Base-by-base conservation (phyloP, 257 asterid genomes). In the Nemophila menziesii region DNA sequence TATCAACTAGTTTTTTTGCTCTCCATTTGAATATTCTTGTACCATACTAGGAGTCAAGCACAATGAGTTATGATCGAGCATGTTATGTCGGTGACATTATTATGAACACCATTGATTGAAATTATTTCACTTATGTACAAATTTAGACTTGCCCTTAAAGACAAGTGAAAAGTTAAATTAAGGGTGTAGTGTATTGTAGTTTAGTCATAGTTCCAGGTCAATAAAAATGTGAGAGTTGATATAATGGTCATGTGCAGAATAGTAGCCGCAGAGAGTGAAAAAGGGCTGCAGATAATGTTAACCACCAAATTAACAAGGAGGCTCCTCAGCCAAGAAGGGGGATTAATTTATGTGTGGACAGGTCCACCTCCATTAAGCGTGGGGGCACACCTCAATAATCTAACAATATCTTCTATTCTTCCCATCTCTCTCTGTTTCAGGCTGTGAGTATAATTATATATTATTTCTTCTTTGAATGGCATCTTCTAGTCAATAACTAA, bases 161-260 rank as follows among this genome's bases (percentile, higher is more conserved):
- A 66, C 52, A 46, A 41, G 39, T 37, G 43, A 45, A 29, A 52
- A 42, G 16, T 16, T 12, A 8, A 19, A 9, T 23, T 54, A 2
- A 45, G 26, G 47, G n/a, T n/a, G n/a, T n/a, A n/a, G n/a, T 39
- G 50, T n/a, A 34, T 45, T 40, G 22, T 39, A 1, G 36, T 29
- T 7, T 29, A 7, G 36, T 29, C 36, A 10, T 29, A 7, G 36
- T 29, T 29, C 7, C 9, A 5, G 36, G 56, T 23, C 27, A 20
- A 22, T 0, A 24, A 29, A 48, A 48, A 24, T 44, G 52, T 58
- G 52, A 50, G 56, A 20, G n/a, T 44, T 54, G 36, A 55, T 39
- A 5, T 48, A 55, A 64, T 49, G 71, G 62, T 58, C 65, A 64
- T 72, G 73, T 72, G 77, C 74, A 62, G 63, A 40, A n/a, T n/a